Evolutionary conservation across 768 basidiomycete species (phyloP).

Genomic region (Russula sp.): DNA sequence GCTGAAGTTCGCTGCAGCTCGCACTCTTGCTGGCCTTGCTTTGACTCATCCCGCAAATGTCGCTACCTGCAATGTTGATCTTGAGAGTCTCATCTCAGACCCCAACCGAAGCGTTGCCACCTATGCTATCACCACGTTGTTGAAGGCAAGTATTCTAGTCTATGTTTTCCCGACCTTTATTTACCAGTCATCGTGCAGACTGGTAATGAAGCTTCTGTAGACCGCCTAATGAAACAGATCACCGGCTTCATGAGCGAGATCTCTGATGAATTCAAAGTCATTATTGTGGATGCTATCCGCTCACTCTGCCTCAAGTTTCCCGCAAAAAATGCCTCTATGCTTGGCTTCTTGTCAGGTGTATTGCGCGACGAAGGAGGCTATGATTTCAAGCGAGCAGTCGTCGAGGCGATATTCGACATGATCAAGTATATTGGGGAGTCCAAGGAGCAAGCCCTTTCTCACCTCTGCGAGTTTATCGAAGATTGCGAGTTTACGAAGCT

Average conservation of each 20-base stretch:
- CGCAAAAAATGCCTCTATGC: constrained; percentile 93
- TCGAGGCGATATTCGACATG: constrained; percentile 99
- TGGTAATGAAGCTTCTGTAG: constrained; percentile 97
- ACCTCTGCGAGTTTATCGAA: constrained; percentile 99
- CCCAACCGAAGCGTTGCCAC: constrained; percentile 94
- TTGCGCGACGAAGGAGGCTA: constrained; percentile 98
- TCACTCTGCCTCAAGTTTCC: constrained; percentile 99
- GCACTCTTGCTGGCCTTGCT: constrained; percentile 87
- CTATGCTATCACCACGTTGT: constrained; percentile 95
- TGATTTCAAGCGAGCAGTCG: constrained; percentile 98
- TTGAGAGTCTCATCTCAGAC: constrained; percentile 95
- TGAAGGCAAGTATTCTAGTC: constrained; percentile 57
- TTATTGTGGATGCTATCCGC: constrained; percentile 97
- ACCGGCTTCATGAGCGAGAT: constrained; percentile 99
- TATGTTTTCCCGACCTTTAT: constrained; percentile 1
- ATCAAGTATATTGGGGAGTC: constrained; percentile 94
- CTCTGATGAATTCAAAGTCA: constrained; percentile 99
- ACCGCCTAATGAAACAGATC: constrained; percentile 98
- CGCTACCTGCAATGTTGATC: constrained; percentile 88
- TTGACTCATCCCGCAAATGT: constrained; percentile 82
- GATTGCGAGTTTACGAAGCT: constrained; percentile 99
- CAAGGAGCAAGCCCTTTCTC: constrained; percentile 96
- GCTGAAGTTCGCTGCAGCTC: constrained; percentile 95
- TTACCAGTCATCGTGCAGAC: constrained; percentile 48
- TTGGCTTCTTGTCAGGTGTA: constrained; percentile 93